Percentiles rank a stretch among this genome's conserved stretches.
Conservation (phyloP, 2,329 filamentous ascomycete genomes). For the Parascedosporium putredinis region DNA sequence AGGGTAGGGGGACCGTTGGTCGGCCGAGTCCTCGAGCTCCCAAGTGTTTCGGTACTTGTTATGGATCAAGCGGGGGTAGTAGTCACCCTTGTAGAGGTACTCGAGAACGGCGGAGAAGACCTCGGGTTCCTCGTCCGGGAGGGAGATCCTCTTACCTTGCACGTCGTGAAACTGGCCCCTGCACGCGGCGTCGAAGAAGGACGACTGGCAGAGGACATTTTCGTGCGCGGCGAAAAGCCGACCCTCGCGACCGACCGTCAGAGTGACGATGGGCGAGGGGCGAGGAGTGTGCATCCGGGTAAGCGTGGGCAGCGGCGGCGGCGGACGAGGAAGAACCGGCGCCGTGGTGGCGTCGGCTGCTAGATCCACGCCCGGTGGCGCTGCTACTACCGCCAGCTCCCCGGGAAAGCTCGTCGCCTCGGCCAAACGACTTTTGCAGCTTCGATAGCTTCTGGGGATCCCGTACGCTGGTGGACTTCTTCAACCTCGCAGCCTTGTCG, state of each 20-base stretch:
- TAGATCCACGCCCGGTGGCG: constrained; percentile 10
- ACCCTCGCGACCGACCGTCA: constrained; percentile 70
- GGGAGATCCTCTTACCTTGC: constrained; percentile 55
- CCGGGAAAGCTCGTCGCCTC: constrained; percentile 16
- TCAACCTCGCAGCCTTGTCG: constrained; percentile 79
- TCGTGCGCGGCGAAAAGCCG: constrained; percentile 88
- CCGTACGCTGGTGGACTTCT: constrained; percentile 41
- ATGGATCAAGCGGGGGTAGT: constrained; percentile 76
- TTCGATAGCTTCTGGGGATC: constrained; percentile 73
- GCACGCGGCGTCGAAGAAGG: constrained; percentile 51
- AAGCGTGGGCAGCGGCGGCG: neutral
- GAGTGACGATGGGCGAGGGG: constrained; percentile 60
- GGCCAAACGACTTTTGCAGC: constrained; percentile 68
- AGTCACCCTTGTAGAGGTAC: constrained; percentile 89
- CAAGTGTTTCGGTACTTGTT: constrained; percentile 79
- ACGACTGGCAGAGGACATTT: constrained; percentile 66
- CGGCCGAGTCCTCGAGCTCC: constrained; percentile 56
- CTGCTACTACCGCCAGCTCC: no score
- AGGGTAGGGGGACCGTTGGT: constrained; percentile 10
- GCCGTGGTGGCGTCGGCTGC: constrained; percentile 5
- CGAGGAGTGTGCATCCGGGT: neutral
- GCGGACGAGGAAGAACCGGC: no score
- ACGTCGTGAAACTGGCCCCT: neutral
- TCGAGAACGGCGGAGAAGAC: constrained; percentile 86
- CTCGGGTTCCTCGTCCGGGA: constrained; percentile 80